Evolutionary conservation across 768 basidiomycete species (phyloP), one percentile per base, ranked within the genome.

Genomic region (Lactarius psammicola): DNA sequence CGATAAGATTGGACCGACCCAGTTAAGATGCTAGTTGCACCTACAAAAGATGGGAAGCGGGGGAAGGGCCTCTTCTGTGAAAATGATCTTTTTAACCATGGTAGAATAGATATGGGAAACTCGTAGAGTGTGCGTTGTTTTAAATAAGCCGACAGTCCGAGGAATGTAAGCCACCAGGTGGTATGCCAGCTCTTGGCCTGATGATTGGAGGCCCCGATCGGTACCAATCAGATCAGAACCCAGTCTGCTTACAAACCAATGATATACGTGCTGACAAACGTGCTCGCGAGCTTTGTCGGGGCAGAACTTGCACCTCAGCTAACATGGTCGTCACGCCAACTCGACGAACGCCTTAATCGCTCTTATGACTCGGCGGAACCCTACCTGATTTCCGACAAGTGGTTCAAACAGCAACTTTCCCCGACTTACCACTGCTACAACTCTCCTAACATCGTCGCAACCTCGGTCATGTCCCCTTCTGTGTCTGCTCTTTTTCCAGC

Each of bases 21-120:
- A 20, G 30, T 34, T 8, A 26, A 11, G 9, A 23, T 2, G 13
- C 18, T 1, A 20, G 6, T 2, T 23, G 30, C 4, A 71, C 74
- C 40, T 51, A 78, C 78, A 80, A 66, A 72, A 78, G 33, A 73
- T 60, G 0, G 77, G 73, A n/a, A 79, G 70, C 23, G 76, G 72
- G 8, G 78, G 79, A 55, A 72, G 38, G 2, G 78, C 78, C 26
- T 75, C 73, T 57, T 71, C 36, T 31, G 71, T 64, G 67, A 70
- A 72, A 17, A 80, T 62, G 58, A 72, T 59, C 23, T 72, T 69
- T 71, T 74, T 78, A 18, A 72, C 66, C 75, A 77, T 77, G 62
- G 36, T 46, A 11, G 18, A 56, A 4, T n/a, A 31, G 20, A 31
- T 38, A 11, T 33, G 10, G 11, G n/a, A 57, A 57, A n/a, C 30